A percentile compares a stretch with the other conserved stretches of the same genome.
Evolutionary conservation across 2,329 filamentous ascomycete genomes (phyloP).

Genomic region (Cercospora sp.): DNA sequence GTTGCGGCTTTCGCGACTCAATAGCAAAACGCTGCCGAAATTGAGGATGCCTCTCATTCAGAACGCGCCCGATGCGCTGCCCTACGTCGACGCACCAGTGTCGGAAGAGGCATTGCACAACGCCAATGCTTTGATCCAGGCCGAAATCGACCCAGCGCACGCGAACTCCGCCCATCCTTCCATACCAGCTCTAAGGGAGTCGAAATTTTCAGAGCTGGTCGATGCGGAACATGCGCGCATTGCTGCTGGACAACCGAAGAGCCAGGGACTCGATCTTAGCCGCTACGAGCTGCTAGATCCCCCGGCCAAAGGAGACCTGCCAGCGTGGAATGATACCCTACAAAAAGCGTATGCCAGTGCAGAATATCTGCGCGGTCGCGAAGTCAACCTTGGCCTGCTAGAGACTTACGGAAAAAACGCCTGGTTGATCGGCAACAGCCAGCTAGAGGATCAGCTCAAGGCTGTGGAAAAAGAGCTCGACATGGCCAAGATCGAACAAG

Average conservation of each 20-base stretch:
- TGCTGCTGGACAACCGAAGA: slow-evolving; percentile 48
- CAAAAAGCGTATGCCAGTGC: slow-evolving; percentile 59
- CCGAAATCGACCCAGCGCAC: slow-evolving; percentile 60
- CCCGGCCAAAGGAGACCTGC: slow-evolving; percentile 47
- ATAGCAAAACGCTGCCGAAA: slow-evolving; percentile 1
- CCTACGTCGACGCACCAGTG: slow-evolving; percentile 79
- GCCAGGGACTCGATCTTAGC: slow-evolving; percentile 66
- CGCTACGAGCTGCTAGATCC: slow-evolving; percentile 80
- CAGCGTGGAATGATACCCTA: slow-evolving; percentile 54
- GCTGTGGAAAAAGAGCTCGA: slow-evolving; percentile 73
- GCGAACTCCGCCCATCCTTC: slow-evolving; percentile 57
- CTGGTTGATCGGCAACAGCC: slow-evolving; percentile 84
- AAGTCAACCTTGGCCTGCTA: slow-evolving; percentile 69
- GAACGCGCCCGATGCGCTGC: slow-evolving; percentile 75
- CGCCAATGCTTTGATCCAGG: slow-evolving; percentile 68
- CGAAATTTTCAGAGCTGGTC: slow-evolving; percentile 66
- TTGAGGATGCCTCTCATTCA: slow-evolving; percentile 64
- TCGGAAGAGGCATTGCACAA: slow-evolving; percentile 62
- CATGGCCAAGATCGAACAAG: slow-evolving; percentile 65
- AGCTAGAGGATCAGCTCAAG: slow-evolving; percentile 70
- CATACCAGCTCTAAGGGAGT: slow-evolving; percentile 55
- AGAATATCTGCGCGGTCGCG: slow-evolving; percentile 57
- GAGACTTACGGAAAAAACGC: slow-evolving; percentile 83
- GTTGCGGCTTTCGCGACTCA: slow-evolving; percentile 2
- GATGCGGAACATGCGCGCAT: slow-evolving; percentile 68